phyloP scores from a whole-genome alignment of 2,329 filamentous ascomycete species.

The Alternaria longipes region DNA sequence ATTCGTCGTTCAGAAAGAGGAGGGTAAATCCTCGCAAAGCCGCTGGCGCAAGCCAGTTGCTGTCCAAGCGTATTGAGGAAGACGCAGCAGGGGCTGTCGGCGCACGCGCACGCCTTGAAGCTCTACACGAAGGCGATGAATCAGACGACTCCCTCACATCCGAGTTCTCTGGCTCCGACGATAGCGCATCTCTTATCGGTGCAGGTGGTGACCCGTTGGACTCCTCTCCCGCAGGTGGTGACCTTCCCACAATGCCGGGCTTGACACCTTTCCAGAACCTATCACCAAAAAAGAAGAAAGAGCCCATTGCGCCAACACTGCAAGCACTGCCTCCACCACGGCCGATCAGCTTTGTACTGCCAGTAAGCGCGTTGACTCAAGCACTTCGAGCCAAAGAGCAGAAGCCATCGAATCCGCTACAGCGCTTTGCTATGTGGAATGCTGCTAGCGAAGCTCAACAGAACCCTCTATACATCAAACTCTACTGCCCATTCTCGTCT shows the following conservation, averaged over 20 bases:
- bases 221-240: slow-evolving; percentile 59
- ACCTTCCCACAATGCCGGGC: slow-evolving; percentile 54
- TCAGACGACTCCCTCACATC: slow-evolving; percentile 52
- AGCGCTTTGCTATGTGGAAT: slow-evolving; percentile 77
- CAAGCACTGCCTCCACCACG: slow-evolving; percentile 75
- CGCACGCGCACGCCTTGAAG: slow-evolving; percentile 46
- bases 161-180: slow-evolving; percentile 56
- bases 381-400: slow-evolving; percentile 77
- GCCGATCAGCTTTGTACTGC: slow-evolving; percentile 74
- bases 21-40: slow-evolving; percentile 69
- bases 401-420: slow-evolving; percentile 75
- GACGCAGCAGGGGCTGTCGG: slow-evolving; percentile 49
- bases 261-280: slow-evolving; percentile 56
- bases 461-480: slow-evolving; percentile 77
- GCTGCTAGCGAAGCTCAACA: slow-evolving; percentile 75
- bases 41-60: slow-evolving; percentile 61
- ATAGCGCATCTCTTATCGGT: slow-evolving; percentile 76
- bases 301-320: slow-evolving; percentile 59
- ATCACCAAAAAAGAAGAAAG: slow-evolving; percentile 70
- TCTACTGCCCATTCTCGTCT: slow-evolving; percentile 77
- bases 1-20: slow-evolving; percentile 70
- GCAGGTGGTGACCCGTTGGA: slow-evolving; percentile 68
- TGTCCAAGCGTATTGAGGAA: slow-evolving; percentile 64
- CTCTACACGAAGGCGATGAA: slow-evolving; percentile 53
- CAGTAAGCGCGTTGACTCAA: slow-evolving; percentile 75